Conservation (phyloP, 805 yeast species). For the Tetrapisispora taiwanensis region DNA sequence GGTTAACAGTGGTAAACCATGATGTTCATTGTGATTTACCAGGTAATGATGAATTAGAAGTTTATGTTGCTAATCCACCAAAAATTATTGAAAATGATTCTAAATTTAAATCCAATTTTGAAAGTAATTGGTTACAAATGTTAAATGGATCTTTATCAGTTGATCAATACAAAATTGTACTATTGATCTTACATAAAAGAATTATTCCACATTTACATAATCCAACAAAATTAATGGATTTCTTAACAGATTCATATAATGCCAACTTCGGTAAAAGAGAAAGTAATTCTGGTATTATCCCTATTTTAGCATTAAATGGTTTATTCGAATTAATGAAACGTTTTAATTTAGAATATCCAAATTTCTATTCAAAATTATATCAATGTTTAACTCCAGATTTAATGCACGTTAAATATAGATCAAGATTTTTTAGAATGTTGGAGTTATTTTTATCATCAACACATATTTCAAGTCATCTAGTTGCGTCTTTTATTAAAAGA, state of each 20-base stretch:
- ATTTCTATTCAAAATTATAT: conserved; percentile 75
- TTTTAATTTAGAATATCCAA: conserved; percentile 83
- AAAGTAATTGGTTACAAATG: conserved; percentile 52
- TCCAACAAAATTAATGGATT: conserved; percentile 86
- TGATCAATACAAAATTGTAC: conserved; percentile 56
- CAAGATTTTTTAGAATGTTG: conserved; percentile 78
- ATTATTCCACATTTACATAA: conserved; percentile 70
- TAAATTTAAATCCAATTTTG: conserved; percentile 55
- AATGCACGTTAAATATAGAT: conserved; percentile 67
- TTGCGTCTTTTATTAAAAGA: conserved; percentile 83
- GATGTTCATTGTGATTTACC: conserved; percentile 27
- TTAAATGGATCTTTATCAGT: conserved; percentile 39
- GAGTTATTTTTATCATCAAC: conserved; percentile 81
- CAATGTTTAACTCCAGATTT: conserved; percentile 66
- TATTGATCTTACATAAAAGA: conserved; percentile 69
- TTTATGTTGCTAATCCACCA: conserved; percentile 40
- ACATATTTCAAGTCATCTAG: conserved; percentile 70
- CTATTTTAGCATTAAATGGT: conserved; percentile 78
- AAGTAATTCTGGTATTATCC: conserved; percentile 37
- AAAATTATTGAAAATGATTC: conserved; percentile 31
- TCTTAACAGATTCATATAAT: conserved; percentile 77
- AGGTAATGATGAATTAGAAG: conserved; percentile 27
- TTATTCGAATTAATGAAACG: conserved; percentile 74
- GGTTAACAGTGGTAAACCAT: conserved; percentile 31
- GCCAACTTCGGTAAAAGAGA: conserved; percentile 11